Conservation (phyloP, 2,329 filamentous ascomycete genomes). For the Fusarium oligoseptatum region DNA sequence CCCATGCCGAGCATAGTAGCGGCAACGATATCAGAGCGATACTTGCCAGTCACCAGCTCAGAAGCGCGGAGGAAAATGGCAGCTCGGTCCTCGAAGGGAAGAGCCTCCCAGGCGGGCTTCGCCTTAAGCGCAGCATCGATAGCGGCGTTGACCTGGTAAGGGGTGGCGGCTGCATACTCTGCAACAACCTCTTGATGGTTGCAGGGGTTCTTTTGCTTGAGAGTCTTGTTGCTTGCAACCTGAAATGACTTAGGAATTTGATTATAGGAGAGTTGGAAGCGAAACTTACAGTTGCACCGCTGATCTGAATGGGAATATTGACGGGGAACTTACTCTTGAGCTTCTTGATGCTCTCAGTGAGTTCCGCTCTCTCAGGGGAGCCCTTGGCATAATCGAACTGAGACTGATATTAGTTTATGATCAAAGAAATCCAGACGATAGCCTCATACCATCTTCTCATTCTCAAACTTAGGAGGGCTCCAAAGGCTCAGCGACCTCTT, state of each 20-base stretch:
- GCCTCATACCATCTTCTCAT: constrained; percentile 35
- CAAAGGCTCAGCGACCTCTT: constrained; percentile 26
- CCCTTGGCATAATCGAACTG: constrained; percentile 40
- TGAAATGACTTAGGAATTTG: neutral
- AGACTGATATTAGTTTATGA: neutral
- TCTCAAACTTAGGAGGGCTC: constrained; percentile 38
- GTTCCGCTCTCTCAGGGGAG: constrained; percentile 29
- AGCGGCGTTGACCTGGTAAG: constrained; percentile 36
- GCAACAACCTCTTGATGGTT: constrained; percentile 31
- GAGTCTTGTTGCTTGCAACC: constrained; percentile 19
- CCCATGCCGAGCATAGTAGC: constrained; percentile 39
- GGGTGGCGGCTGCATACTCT: constrained; percentile 32
- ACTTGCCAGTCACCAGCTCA: constrained; percentile 37
- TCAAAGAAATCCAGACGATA: fast-evolving
- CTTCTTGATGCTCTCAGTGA: constrained; percentile 31
- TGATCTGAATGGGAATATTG: constrained; percentile 30
- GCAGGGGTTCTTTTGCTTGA: constrained; percentile 36
- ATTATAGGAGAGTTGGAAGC: fast-evolving
- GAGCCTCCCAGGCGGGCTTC: constrained; percentile 32
- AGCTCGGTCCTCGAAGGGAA: constrained; percentile 33
- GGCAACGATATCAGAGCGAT: constrained; percentile 35
- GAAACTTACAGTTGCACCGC: constrained; percentile 4
- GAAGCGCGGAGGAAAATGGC: constrained; percentile 35
- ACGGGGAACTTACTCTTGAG: constrained; percentile 34
- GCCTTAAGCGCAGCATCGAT: constrained; percentile 36